These are phyloP conservation scores for Heliamphora ciliata DNA, from an alignment of 179 eudicot species.

Conservation along the genomic window DNA sequence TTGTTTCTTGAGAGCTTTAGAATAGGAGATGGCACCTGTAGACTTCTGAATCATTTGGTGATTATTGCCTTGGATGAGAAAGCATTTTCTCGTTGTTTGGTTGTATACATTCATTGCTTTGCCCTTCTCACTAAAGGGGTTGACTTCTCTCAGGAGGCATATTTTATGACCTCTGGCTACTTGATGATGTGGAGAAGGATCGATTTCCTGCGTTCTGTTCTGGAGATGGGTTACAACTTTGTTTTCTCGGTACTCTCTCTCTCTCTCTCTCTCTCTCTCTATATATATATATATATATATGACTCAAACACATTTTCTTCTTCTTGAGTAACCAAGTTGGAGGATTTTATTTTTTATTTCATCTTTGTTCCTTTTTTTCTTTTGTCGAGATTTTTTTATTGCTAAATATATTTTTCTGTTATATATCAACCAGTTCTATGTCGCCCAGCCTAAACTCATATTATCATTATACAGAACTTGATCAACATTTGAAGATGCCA, in stretches of 20 bases:
- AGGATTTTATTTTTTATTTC: background rate
- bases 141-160: constrained; percentile 67
- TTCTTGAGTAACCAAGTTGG: background rate
- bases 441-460: background rate
- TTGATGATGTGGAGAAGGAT: constrained; percentile 84
- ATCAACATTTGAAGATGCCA: background rate
- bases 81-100: constrained; percentile 55
- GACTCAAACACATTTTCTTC: constrained; percentile 6
- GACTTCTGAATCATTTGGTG: constrained; percentile 59
- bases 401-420: background rate
- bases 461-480: background rate
- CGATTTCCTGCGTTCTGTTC: constrained; percentile 54
- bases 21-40: constrained; percentile 53
- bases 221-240: constrained; percentile 68
- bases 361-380: background rate
- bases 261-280: constrained; percentile 22
- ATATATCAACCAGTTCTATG: background rate
- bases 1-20: constrained; percentile 70
- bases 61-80: constrained; percentile 64
- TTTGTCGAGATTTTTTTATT: background rate
- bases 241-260: constrained; percentile 51
- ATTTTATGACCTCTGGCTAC: constrained; percentile 69
- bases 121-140: constrained; percentile 52
- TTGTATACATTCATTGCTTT: constrained; percentile 52
- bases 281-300: background rate